Evolutionary conservation across 2,329 filamentous ascomycete species (phyloP).

Genomic region (Blastomyces gilchristii): DNA sequence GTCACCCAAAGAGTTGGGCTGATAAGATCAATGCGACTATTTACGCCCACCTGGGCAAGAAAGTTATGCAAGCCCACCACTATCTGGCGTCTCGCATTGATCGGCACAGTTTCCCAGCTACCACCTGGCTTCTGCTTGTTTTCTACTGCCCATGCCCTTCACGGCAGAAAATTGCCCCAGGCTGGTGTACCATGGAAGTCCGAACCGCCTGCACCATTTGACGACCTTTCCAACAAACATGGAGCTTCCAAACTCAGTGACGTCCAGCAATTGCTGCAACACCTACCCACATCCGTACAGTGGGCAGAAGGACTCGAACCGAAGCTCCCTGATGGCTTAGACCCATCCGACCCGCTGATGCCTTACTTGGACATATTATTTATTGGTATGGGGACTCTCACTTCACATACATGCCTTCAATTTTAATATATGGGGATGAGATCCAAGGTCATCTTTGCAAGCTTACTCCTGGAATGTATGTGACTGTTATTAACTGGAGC

Average conservation of each 20-base stretch:
- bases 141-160: not conserved
- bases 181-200: not conserved
- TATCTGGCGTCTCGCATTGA: not conserved
- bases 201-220: not conserved
- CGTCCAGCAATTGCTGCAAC: not conserved
- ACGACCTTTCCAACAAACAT: not conserved
- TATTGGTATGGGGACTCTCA: not conserved
- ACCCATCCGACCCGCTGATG: not conserved
- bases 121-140: not conserved
- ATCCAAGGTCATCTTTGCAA: not conserved
- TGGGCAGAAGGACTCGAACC: not conserved
- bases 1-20: not conserved
- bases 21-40: not conserved
- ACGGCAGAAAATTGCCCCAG: not conserved
- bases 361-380: not conserved
- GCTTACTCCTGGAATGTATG: not conserved
- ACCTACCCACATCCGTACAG: not conserved
- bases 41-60: not conserved
- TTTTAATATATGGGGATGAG: not conserved
- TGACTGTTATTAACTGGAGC: not conserved
- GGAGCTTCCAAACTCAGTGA: not conserved
- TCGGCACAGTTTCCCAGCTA: not conserved
- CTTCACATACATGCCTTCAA: not conserved
- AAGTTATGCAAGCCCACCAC: not conserved
- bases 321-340: not conserved